Base-by-base conservation (phyloP, 805 yeast genomes). In the Candida sphagnicola region DNA sequence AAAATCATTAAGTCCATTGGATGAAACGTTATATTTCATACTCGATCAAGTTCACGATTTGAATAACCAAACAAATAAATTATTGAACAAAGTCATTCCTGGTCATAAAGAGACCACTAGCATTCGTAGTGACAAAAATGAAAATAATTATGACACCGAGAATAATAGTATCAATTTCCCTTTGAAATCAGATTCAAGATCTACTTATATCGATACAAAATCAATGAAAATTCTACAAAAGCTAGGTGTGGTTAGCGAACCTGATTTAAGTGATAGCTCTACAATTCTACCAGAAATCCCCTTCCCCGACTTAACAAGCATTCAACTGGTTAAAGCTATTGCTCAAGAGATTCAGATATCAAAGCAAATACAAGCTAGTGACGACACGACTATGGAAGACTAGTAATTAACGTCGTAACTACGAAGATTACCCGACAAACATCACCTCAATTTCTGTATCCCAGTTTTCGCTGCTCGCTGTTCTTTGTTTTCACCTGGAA, bases 21-120 rank as follows among this genome's bases (percentile, higher is more conserved):
- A 69, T 39, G 79, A 75, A 40, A 68, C 72, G 5, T 49, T 75
- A 10, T 62, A 65, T 47, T 75, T 70, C 43, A 45, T 75, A 26
- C 47, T 73, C 6, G 57, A 61, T 15, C 77, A 75, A 46, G 70
- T 68, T 5, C 60, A 63, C 24, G 67, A 54, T n/a, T 56, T 67
- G 41, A 52, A 65, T 4, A 45, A 38, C 5, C 62, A 63, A 37
- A 52, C 59, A 1, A 53, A 48, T n/a, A 42, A 37, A 11, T 47
- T 68, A 10, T 51, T 56, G 29, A 38, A 38, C 21, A 57, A 57
- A 54, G 38, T 65, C 14, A 46, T 51, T 12, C 43, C 45, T 8
- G 58, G 55, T 39, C 57, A 49, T 23, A 24, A 48, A 46, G n/a
- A n/a, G n/a, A n/a, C n/a, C n/a, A n/a, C n/a, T n/a, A n/a, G n/a